These are phyloP conservation scores for Naegleria gruberi DNA, from an alignment of 208 protist species.

Conservation along the genomic window DNA sequence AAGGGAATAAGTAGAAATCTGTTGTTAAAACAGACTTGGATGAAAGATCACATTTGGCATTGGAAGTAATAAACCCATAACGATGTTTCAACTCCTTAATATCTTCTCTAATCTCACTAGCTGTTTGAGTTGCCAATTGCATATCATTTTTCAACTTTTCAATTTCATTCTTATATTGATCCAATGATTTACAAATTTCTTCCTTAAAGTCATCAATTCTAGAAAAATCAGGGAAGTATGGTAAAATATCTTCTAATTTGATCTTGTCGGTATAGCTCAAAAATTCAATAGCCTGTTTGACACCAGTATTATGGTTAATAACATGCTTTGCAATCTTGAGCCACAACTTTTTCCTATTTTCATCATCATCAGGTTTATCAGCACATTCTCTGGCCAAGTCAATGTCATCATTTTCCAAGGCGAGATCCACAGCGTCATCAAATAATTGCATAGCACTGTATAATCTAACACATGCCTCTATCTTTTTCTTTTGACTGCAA, in stretches of 20 bases:
- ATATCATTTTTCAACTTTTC: constrained; percentile 64
- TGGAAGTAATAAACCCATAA: constrained; percentile 67
- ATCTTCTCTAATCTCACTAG: constrained; percentile 74
- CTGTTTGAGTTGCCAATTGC: constrained; percentile 68
- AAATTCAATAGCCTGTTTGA: constrained; percentile 60
- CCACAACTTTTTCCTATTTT: constrained; percentile 77
- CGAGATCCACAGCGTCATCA: constrained; percentile 81
- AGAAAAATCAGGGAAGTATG: constrained; percentile 75
- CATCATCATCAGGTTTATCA: constrained; percentile 55
- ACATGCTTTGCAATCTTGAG: constrained; percentile 71
- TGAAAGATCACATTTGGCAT: constrained; percentile 57
- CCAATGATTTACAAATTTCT: constrained; percentile 74
- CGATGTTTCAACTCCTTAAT: constrained; percentile 61
- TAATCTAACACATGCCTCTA: constrained; percentile 68
- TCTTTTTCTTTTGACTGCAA: constrained; percentile 63
- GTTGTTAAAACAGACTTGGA: constrained; percentile 44
- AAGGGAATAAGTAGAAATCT: constrained; percentile 63
- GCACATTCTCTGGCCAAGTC: constrained; percentile 55
- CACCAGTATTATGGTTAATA: constrained; percentile 60
- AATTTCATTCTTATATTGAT: constrained; percentile 74
- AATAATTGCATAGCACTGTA: constrained; percentile 79
- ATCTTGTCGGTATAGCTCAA: constrained; percentile 61
- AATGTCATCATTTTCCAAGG: constrained; percentile 61
- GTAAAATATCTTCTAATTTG: constrained; percentile 88
- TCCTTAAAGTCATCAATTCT: constrained; percentile 86